phyloP scores from a whole-genome alignment of 345 rosid genomes.

The Brassica juncea region DNA sequence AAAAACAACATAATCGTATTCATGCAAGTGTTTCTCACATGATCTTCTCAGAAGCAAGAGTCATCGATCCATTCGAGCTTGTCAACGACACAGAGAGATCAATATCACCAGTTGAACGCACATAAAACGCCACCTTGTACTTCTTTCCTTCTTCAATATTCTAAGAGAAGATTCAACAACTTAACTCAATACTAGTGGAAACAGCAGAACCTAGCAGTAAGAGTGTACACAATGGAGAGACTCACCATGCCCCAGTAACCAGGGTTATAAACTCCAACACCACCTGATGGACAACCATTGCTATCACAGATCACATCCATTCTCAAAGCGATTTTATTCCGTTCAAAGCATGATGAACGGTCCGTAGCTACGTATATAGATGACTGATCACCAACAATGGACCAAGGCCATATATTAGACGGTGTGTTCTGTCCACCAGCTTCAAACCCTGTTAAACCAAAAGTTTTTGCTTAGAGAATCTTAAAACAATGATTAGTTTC shows the following conservation, averaged over 20 bases:
- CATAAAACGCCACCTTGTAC: constrained; percentile 72
- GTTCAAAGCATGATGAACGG: constrained; percentile 83
- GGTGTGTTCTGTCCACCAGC: constrained; percentile 90
- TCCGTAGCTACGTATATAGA: constrained; percentile 74
- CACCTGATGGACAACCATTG: constrained; percentile 65
- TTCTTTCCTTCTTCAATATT: constrained; percentile 75
- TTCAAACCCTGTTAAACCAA: constrained; percentile 71
- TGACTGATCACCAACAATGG: constrained; percentile 67
- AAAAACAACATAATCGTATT: background rate
- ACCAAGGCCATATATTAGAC: constrained; percentile 93
- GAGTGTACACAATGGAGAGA: background rate
- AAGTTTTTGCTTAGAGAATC: background rate
- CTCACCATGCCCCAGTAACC: constrained; percentile 99
- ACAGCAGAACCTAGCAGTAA: no score
- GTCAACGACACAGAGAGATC: constrained; percentile 69
- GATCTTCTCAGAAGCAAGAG: constrained; percentile 67
- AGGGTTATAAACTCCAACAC: constrained; percentile 92
- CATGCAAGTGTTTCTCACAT: constrained; percentile 45
- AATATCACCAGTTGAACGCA: constrained; percentile 64
- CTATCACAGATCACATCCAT: constrained; percentile 88
- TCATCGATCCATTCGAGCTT: constrained; percentile 57
- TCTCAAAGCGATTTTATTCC: constrained; percentile 79
- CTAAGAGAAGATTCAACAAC: constrained; percentile 40
- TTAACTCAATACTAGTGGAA: constrained; percentile 7
- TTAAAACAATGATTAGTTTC: background rate